Conservation (phyloP, 768 basidiomycete genomes). For the Lactifluus piperatus region DNA sequence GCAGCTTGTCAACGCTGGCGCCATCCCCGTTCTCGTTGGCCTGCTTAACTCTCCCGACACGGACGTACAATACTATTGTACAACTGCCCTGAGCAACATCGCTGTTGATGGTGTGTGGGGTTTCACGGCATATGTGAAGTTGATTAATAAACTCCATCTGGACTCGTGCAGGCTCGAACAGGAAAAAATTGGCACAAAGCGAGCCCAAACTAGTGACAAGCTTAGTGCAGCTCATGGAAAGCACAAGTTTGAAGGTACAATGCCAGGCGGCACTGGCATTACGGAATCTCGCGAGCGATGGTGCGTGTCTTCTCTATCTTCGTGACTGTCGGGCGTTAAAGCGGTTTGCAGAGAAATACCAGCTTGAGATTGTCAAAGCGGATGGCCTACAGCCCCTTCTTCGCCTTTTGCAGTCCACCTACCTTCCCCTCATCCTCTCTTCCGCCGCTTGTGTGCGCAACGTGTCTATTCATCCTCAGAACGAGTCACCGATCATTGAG, state of each 20-base stretch:
- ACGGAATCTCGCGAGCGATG: slow-evolving; percentile 94
- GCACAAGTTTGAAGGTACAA: slow-evolving; percentile 94
- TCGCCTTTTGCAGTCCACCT: slow-evolving; percentile 91
- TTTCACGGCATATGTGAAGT: slow-evolving; percentile 4
- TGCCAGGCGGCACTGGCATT: slow-evolving; percentile 96
- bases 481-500: slow-evolving; percentile 99
- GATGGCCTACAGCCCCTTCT: slow-evolving; percentile 88
- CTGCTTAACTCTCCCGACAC: slow-evolving; percentile 93
- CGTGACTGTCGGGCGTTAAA: background rate
- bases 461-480: slow-evolving; percentile 96
- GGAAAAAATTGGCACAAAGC: slow-evolving; percentile 88
- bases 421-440: slow-evolving; percentile 94
- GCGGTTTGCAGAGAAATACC: slow-evolving; percentile 79
- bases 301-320: slow-evolving; percentile 34
- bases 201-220: slow-evolving; percentile 94
- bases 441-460: slow-evolving; percentile 98
- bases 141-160: background rate
- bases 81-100: slow-evolving; percentile 96
- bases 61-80: slow-evolving; percentile 99
- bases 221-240: slow-evolving; percentile 93
- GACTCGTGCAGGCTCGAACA: slow-evolving; percentile 52
- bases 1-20: slow-evolving; percentile 96
- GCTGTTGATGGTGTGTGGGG: slow-evolving; percentile 76
- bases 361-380: slow-evolving; percentile 94
- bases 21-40: slow-evolving; percentile 93